Base-by-base conservation (phyloP, 2,329 filamentous ascomycete genomes). In the Trichoderma gracile region DNA sequence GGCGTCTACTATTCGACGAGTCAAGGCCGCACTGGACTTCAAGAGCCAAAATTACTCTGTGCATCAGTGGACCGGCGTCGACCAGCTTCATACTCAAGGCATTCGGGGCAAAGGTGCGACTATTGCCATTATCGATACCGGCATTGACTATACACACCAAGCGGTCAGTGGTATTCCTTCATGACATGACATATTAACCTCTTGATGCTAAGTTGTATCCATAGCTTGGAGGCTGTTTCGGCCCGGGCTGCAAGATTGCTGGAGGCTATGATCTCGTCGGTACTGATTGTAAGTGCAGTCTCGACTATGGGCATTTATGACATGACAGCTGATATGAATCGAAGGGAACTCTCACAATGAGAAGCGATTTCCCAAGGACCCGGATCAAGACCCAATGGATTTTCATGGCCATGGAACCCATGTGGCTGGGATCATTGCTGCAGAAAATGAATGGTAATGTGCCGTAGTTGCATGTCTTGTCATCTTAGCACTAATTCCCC, bases 391-490 rank as follows among this genome's bases (percentile, higher is more conserved):
- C 38, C 68, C 69, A 7, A 69, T 69, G 66, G 69, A 70, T 23
- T 62, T 55, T 33, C 58, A 69, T 27, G 68, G 69, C n/a, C 69
- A 70, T 33, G 69, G 65, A n/a, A 66, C 65, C 2, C 65, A 69
- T 54, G 79, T 81, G 42, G 78, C 81, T 19, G 82, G 82, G 21
- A 81, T 81, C 25, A 78, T 84, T 67, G 81, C 77, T 27, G 82
- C 80, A 17, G 75, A 82, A 43, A 73, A 72, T 68, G 73, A 77
- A 65, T 74, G 72, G 74, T 70, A 66, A 60, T 23, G 8, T 3
- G 14, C 12, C 33, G 33, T 5, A 50, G 3, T 47, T 5, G 23
- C n/a, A 15, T 21, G 1, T 25, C 14, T 15, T 1, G 17, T 19
- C 5, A 15, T 19, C 15, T 5, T 3, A 9, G 5, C 17, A 8